Base-by-base conservation (phyloP, 1,284 basidiomycete species). In the Ganoderma meredithae region DNA sequence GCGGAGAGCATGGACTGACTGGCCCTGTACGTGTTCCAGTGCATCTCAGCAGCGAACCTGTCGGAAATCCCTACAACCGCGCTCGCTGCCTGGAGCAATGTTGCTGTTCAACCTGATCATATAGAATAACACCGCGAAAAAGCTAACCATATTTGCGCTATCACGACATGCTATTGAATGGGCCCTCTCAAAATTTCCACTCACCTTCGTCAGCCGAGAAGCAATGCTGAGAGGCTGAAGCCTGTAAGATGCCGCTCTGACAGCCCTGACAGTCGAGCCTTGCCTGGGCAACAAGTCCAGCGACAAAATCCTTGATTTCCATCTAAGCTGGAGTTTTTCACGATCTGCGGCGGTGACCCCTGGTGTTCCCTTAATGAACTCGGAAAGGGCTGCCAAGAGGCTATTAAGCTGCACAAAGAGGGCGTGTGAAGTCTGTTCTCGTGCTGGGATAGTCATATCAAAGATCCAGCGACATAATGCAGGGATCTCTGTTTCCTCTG, bases 381-480 rank as follows among this genome's bases (percentile, higher is more conserved):
- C 41, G 0, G 17, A 40, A 15, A 53, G 40, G 27, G 39, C 62
- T 31, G 13, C 25, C 31, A 56, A 17, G 53, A 36, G 36, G 15
- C 6, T 53, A 49, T 19, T 44, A 43, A 22, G 36, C 31, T 58
- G 31, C 40, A 19, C 19, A n/a, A 66, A 53, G 1, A 62, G 22
- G 12, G 36, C 40, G n/a, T 56, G 27, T 1, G 60, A 40, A 2
- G 60, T 43, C 49, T 47, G 56, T 31, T 66, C 60, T n/a, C 53
- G 19, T 7, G 49, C 49, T 5, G 65, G 60, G 12, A 56, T 39
- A 12, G 65, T 66, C n/a, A 66, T 19, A 3, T 52, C 10, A 13
- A 43, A 27, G 41, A 61, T 62, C 65, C 65, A 62, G n/a, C 31
- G 40, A 12, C 40, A 40, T 36, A 66, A 53, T 4, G 47, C 65